Base-by-base conservation (phyloP, 306 rosid species). In the Calophaca sinica region DNA sequence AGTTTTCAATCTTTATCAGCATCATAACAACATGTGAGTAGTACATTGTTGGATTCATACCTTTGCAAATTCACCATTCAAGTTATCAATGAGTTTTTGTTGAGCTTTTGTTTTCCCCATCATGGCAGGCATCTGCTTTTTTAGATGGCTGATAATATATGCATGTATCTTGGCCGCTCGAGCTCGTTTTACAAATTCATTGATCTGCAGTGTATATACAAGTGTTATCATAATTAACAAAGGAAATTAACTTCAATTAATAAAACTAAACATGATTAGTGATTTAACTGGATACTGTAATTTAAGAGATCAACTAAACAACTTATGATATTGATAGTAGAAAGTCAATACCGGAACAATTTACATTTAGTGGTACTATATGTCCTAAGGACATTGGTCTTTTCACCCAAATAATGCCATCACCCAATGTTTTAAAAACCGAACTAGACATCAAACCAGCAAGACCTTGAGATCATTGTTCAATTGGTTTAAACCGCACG, bases 151-250 rank as follows among this genome's bases (percentile, higher is more conserved):
- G 35, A 94, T 83, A n/a, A 94, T 94, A 76, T 89, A 86, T 70
- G 99, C 96, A 69, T 94, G 99, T 72, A 94, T 92, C 87, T 86
- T 85, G 2, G 85, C 99, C 5, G 96, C 93, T 74, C 99, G 81
- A 3, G 99, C 96, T 36, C 99, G 89, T 77, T 94, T 94, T 6
- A 94, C 99, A 73, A 86, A 94, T 80, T 94, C 99, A 86, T 94
- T 94, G 79, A 94, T 94, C 99, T 94, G 80, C 9, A 49, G 41
- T 70, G 46, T 66, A 53, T 14, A 59, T 2, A 62, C 2, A 62
- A 51, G 62, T 29, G 15, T 31, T 14, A 55, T 60, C 33, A 57
- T 52, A 60, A 26, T 44, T 8, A 46, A 38, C 28, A 20, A 20
- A 20, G 54, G 7, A 62, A 36, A 2, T 20, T 9, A 74, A 14